Base-by-base conservation (phyloP, 2,329 filamentous ascomycete genomes). In the Seiridium cupressi region DNA sequence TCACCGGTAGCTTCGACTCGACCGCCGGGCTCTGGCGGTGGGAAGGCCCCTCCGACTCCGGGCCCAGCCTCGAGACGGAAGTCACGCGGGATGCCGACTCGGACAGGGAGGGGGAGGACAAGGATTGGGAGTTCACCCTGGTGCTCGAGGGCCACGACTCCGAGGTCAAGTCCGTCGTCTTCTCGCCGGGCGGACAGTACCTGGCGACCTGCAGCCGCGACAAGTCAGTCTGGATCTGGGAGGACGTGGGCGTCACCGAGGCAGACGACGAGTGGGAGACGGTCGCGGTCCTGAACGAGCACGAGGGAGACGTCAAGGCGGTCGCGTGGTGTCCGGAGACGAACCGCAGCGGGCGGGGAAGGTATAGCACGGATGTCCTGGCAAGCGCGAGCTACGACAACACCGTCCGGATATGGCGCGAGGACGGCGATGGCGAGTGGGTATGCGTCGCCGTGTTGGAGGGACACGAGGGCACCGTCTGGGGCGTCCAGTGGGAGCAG, bases 201-300 rank as follows among this genome's bases (percentile, higher is more conserved):
- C 83, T 99, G 4, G 95, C 95, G 5, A 97, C 93, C 0, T 97
- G 93, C 75, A 91, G 88, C 57, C 85, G 95, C 54, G 95, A 99
- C 74, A 98, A 98, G 79, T 90, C 87, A 13, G 92, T 98, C 18
- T 99, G 95, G 95, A 92, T 99, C 68, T 99, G 95, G 95, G 95
- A 99, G 76, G 95, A 98, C 73, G 85, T 97, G 58, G 85, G 85
- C 44, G 77, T 77, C 7, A 77, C 79, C 59, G 89, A 91, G 66
- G 90, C 89, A 13, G 93, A 96, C 59, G 94, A 97, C 73, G 95
- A 98, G 73, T 98, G 93, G 80, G 95, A 99, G 81, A 98, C 95
- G 1, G 88, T 98, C 13, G 95, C 94, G 0, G 94, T 98, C 57
- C 82, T 98, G 69, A 92, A 91, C 75, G 95, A 98, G 76, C 95